A percentile compares a stretch with the other conserved stretches of the same genome.
Conservation (phyloP, 2,329 filamentous ascomycete species). For the Aspergillus fumigatus region DNA sequence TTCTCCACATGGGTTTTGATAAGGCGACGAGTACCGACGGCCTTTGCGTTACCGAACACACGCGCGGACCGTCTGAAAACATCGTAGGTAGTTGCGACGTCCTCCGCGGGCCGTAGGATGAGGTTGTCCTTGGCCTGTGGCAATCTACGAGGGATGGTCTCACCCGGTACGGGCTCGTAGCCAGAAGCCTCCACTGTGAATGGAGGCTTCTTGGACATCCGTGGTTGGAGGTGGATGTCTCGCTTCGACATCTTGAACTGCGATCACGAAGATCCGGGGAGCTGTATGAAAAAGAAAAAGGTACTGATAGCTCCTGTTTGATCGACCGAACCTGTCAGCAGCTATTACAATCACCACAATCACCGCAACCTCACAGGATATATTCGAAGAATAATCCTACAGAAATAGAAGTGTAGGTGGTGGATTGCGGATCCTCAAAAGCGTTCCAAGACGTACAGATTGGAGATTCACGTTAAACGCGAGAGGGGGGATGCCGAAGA, state of each 20-base stretch:
- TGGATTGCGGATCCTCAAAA: not conserved
- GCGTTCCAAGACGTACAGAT: constrained; percentile 4
- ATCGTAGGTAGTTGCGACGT: constrained; percentile 73
- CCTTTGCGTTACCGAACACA: constrained; percentile 58
- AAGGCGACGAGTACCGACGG: constrained; percentile 67
- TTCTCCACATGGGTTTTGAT: constrained; percentile 75
- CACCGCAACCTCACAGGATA: not conserved
- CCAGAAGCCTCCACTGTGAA: constrained; percentile 71
- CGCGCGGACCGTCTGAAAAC: constrained; percentile 66
- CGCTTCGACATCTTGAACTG: constrained; percentile 28
- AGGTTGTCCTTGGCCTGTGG: constrained; percentile 67
- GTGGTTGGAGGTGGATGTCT: constrained; percentile 34
- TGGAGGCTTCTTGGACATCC: constrained; percentile 64
- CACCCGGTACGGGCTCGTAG: constrained; percentile 65
- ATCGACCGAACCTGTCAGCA: not conserved
- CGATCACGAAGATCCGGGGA: not conserved
- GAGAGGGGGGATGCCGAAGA: not conserved
- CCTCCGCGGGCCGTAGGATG: constrained; percentile 59
- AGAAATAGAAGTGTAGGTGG: constrained; percentile 1
- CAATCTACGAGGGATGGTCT: constrained; percentile 79
- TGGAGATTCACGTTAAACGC: not conserved
- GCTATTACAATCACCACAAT: not conserved
- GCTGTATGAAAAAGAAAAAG: not conserved
- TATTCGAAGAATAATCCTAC: not conserved
- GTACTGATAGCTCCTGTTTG: not conserved